Percentiles rank a stretch among this genome's conserved stretches.
These are phyloP conservation scores for Chlorella vulgaris DNA, from an alignment of 139 green algal genomes.

Conservation along the genomic window DNA sequence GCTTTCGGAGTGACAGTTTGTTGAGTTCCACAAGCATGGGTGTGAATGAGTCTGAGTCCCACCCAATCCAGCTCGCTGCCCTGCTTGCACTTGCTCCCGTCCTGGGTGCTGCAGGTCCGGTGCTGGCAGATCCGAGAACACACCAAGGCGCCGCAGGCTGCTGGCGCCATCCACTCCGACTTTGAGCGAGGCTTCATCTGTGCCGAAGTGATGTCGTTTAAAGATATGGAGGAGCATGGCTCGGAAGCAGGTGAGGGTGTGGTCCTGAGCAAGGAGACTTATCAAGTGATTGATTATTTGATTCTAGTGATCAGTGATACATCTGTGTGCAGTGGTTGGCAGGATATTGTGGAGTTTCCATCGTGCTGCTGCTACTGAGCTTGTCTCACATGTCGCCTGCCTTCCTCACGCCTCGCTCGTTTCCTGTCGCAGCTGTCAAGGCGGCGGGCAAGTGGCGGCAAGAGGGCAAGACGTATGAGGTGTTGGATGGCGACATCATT, in stretches of 20 bases:
- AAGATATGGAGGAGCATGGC: conserved; percentile 85
- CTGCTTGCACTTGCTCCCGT: neutral
- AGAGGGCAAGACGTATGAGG: conserved; percentile 96
- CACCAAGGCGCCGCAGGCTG: conserved; percentile 91
- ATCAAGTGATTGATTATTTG: too few relatives aligned
- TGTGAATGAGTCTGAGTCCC: neutral
- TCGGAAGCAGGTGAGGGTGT: conserved; percentile 72
- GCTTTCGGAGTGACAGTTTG: too few relatives aligned
- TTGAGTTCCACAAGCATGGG: too few relatives aligned
- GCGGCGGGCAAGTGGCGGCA: conserved; percentile 96
- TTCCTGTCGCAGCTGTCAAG: conserved; percentile 86
- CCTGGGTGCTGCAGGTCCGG: conserved; percentile 5
- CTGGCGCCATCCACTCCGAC: conserved; percentile 97
- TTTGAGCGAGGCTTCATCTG: conserved; percentile 99
- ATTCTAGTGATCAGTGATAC: too few relatives aligned
- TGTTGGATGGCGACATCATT: conserved; percentile 93
- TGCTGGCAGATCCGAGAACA: conserved; percentile 93
- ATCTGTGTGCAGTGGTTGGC: too few relatives aligned
- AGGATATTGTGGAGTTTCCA: too few relatives aligned
- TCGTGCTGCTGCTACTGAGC: too few relatives aligned
- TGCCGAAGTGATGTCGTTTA: conserved; percentile 91
- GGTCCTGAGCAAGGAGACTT: too few relatives aligned
- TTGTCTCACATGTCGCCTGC: too few relatives aligned
- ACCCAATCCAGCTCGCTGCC: neutral
- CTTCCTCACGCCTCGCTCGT: too few relatives aligned